These are phyloP conservation scores for Lithohypha guttulata DNA, from an alignment of 2,329 filamentous ascomycete genomes.

Conservation along the genomic window DNA sequence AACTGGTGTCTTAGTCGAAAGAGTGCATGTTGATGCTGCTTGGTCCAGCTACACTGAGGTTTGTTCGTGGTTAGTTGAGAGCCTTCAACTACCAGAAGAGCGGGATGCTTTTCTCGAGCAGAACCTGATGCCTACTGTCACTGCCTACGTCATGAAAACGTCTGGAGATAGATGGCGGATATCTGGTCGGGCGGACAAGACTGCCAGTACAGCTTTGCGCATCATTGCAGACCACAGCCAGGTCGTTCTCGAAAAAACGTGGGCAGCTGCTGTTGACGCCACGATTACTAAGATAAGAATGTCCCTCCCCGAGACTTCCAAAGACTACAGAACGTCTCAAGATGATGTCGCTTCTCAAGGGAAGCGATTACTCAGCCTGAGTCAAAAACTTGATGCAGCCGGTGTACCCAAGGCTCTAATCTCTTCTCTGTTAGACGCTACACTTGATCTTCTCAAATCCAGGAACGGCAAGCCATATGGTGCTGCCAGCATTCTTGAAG, in stretches of 20 bases:
- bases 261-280: slow-evolving; percentile 49
- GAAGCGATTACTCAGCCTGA: slow-evolving; percentile 55
- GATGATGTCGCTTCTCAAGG: slow-evolving; percentile 55
- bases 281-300: slow-evolving; percentile 59
- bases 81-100: slow-evolving; percentile 39
- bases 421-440: slow-evolving; percentile 33
- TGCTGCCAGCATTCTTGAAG: slow-evolving; percentile 49
- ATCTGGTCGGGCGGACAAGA: slow-evolving; percentile 2
- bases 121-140: slow-evolving; percentile 42
- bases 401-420: slow-evolving; percentile 16
- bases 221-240: background rate
- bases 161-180: slow-evolving; percentile 6
- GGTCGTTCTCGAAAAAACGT: slow-evolving; percentile 45
- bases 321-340: slow-evolving; percentile 64
- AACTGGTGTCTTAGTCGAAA: slow-evolving; percentile 51
- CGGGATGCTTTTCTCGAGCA: slow-evolving; percentile 35
- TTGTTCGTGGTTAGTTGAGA: slow-evolving; percentile 43
- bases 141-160: slow-evolving; percentile 37
- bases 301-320: slow-evolving; percentile 72
- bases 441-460: slow-evolving; percentile 39
- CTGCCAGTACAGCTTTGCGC: slow-evolving; percentile 1
- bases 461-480: slow-evolving; percentile 57
- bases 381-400: slow-evolving; percentile 17
- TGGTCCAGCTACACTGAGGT: slow-evolving; percentile 67
- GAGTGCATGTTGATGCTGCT: slow-evolving; percentile 54